Conservation (phyloP, 345 rosid species). For the Brassica carinata region DNA sequence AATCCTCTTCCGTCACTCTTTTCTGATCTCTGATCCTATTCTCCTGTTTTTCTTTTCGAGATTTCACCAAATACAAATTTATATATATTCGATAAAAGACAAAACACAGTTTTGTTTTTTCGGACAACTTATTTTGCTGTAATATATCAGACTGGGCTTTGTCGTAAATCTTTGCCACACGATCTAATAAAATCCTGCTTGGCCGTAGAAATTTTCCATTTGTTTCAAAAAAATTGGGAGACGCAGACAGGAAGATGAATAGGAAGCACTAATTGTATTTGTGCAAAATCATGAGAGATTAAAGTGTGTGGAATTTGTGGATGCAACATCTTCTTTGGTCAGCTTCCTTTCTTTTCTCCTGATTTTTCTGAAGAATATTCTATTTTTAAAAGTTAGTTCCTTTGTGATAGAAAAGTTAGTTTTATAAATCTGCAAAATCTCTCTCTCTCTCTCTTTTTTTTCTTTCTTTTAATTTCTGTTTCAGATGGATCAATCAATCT, state of each 20-base stretch:
- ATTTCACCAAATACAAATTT: conserved; percentile 6
- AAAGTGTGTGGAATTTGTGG: not conserved
- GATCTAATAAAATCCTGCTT: conserved; percentile 35
- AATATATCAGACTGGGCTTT: not conserved
- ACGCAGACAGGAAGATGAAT: conserved; percentile 35
- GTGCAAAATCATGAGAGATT: conserved; percentile 1
- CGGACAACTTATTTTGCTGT: not conserved
- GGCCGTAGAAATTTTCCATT: conserved; percentile 16
- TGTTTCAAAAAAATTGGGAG: conserved; percentile 1
- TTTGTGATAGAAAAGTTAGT: not conserved
- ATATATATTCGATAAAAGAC: conserved; percentile 21
- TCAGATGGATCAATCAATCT: conserved; percentile 17
- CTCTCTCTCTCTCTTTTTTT: not conserved
- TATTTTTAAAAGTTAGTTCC: not conserved
- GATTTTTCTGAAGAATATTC: conserved; percentile 16
- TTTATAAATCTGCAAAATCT: not conserved
- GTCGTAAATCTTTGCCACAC: conserved; percentile 35
- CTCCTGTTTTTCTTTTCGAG: not conserved
- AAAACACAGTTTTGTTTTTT: no score
- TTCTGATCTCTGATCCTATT: not conserved
- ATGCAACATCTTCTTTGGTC: conserved; percentile 18
- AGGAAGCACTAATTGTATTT: conserved; percentile 19
- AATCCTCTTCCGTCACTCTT: conserved; percentile 35
- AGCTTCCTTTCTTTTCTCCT: conserved; percentile 33
- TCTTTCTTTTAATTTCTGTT: not conserved